These are phyloP conservation scores for Scheffersomyces lignicola DNA, from an alignment of 1,139 yeast genomes.

Conservation along the genomic window DNA sequence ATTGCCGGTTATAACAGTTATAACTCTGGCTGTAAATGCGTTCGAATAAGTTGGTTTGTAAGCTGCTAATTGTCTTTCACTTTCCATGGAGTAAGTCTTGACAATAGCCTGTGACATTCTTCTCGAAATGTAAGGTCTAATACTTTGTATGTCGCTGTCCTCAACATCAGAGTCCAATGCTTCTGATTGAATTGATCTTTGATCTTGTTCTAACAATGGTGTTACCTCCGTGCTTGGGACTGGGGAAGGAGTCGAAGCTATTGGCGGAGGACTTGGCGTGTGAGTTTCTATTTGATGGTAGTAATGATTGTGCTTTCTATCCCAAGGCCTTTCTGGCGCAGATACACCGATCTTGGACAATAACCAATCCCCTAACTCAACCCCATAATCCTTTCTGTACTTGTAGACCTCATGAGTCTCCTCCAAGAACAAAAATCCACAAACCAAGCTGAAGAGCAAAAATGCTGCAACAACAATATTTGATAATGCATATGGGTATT, in stretches of 20 bases:
- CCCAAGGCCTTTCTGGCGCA: conserved; percentile 37
- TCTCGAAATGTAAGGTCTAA: conserved; percentile 27
- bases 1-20: conserved; percentile 16
- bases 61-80: conserved; percentile 1
- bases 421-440: conserved; percentile 54
- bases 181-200: conserved; percentile 11
- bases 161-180: conserved; percentile 11
- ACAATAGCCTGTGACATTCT: conserved; percentile 37
- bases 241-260: conserved; percentile 2
- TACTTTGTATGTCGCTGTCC: conserved; percentile 17
- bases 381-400: conserved; percentile 47
- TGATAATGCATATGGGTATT: conserved; percentile 59
- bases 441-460: conserved; percentile 36
- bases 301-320: not conserved
- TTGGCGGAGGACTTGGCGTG: not conserved
- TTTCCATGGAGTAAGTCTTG: conserved; percentile 34
- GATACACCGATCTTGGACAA: conserved; percentile 29
- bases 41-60: conserved; percentile 9
- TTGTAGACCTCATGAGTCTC: conserved; percentile 54
- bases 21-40: conserved; percentile 23
- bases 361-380: conserved; percentile 51
- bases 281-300: not conserved
- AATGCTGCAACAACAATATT: conserved; percentile 54
- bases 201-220: conserved; percentile 6
- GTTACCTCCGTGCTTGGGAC: conserved; percentile 6